Evolutionary conservation across 371 early-diverging fungal genomes (phyloP).

Genomic region (Mucor lusitanicus): DNA sequence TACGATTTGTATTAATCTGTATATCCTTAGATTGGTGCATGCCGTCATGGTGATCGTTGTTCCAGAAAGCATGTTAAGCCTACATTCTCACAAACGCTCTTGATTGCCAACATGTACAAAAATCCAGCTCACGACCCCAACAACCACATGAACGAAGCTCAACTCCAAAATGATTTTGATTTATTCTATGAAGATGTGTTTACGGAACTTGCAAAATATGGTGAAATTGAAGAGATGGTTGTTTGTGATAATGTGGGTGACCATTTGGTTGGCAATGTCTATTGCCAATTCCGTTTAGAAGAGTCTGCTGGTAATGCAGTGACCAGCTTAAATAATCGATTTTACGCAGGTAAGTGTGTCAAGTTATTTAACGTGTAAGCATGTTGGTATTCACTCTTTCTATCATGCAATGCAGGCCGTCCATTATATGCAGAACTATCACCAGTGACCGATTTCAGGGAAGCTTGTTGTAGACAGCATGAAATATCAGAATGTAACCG

Average conservation of each 20-base stretch:
- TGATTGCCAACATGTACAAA: slow-evolving; percentile 93
- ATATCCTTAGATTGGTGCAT: slow-evolving; percentile 85
- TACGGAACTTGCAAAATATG: slow-evolving; percentile 94
- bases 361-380: neutral
- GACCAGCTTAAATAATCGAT: slow-evolving; percentile 89
- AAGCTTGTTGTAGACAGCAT: slow-evolving; percentile 97
- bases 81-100: slow-evolving; percentile 92
- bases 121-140: slow-evolving; percentile 89
- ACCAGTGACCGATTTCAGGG: slow-evolving; percentile 96
- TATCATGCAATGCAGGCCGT: slow-evolving; percentile 57
- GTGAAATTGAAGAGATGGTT: slow-evolving; percentile 94
- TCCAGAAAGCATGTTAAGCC: slow-evolving; percentile 98
- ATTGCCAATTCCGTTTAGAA: slow-evolving; percentile 88
- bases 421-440: slow-evolving; percentile 96
- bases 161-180: slow-evolving; percentile 94
- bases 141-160: slow-evolving; percentile 67
- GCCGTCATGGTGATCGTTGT: slow-evolving; percentile 97
- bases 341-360: slow-evolving; percentile 77
- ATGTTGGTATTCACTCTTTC: neutral
- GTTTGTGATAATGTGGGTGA: slow-evolving; percentile 98
- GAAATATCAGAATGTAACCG: slow-evolving; percentile 94
- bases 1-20: neutral
- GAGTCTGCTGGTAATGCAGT: slow-evolving; percentile 93
- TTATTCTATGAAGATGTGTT: slow-evolving; percentile 97
- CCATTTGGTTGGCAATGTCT: slow-evolving; percentile 98